Evolutionary conservation across 2,329 filamentous ascomycete genomes (phyloP), one percentile per base, ranked within the genome.

Genomic region (Thelonectria discophora): DNA sequence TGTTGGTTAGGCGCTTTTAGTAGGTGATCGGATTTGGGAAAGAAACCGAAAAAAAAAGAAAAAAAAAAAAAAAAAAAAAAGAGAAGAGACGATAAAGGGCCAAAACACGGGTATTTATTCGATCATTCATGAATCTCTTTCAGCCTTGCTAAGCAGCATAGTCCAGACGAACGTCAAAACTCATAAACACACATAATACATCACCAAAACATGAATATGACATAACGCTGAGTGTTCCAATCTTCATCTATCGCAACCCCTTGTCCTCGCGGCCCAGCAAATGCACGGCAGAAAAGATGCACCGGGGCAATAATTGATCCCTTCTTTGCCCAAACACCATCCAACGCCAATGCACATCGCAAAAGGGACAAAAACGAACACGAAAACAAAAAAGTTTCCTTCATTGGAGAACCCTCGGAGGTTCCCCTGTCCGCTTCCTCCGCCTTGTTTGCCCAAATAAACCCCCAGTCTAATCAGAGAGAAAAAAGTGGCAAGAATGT

Each of bases 311-410:
- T 34, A 27, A 45, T 58, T 49, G 46, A 42, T 17, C 27, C 34
- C 53, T 48, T 62, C 58, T 60, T 57, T 63, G 57, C 63, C 66
- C 50, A 52, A 69, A 72, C 69, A 60, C 69, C 69, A 30, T 55
- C 53, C 58, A 70, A 68, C 69, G 68, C 66, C 69, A 53, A 48
- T 66, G 60, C 63, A 47, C 63, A 52, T 60, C 45, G 54, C 59
- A 48, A 57, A 58, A 39, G 11, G 17, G 39, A 7, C 3, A 39
- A 17, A 17, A 42, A 42, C 6, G 18, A 4, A 42, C 8, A 9
- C 24, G 7, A 24, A 24, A 24, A 24, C 7, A 45, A 45, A 42
- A 4, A 3, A 17, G 43, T 34, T 51, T n/a, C n/a, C n/a, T n/a
- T n/a, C n/a, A n/a, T 49, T 57, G 53, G 37, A 12, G 37, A 24